A percentile compares a stretch with the other conserved stretches of the same genome.
Conservation (phyloP, 345 rosid genomes). For the Adansonia digitata region DNA sequence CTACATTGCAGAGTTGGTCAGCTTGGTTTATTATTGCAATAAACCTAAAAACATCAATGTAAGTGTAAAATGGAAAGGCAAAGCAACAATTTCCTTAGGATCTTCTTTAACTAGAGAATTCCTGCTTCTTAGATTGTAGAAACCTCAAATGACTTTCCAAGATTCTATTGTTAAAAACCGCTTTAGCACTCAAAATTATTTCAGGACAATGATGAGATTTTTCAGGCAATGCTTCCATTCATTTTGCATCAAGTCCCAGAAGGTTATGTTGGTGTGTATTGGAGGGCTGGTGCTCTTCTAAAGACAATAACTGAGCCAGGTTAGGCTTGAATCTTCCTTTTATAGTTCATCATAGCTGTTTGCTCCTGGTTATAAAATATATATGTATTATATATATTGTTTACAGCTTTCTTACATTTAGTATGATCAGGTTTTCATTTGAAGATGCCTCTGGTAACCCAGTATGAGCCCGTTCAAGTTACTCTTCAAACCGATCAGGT, state of each 20-base stretch:
- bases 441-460: conserved; percentile 76
- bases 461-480: conserved; percentile 89
- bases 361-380: neutral
- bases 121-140: neutral
- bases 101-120: neutral
- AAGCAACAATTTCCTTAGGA: neutral
- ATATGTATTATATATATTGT: neutral
- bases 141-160: neutral
- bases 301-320: conserved; percentile 66
- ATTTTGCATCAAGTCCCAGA: conserved; percentile 88
- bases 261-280: conserved; percentile 95
- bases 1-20: neutral
- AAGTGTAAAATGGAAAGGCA: neutral
- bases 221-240: conserved; percentile 52
- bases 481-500: conserved; percentile 92
- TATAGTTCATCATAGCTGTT: neutral
- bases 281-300: conserved; percentile 95
- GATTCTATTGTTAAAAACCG: neutral
- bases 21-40: neutral
- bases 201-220: neutral
- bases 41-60: neutral
- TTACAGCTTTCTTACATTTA: neutral
- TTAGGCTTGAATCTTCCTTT: conserved; percentile 10
- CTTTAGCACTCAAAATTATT: neutral
- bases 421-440: conserved; percentile 61